These are phyloP conservation scores for Rhodotorula kratochvilovae DNA, from an alignment of 768 basidiomycete species.

Conservation along the genomic window DNA sequence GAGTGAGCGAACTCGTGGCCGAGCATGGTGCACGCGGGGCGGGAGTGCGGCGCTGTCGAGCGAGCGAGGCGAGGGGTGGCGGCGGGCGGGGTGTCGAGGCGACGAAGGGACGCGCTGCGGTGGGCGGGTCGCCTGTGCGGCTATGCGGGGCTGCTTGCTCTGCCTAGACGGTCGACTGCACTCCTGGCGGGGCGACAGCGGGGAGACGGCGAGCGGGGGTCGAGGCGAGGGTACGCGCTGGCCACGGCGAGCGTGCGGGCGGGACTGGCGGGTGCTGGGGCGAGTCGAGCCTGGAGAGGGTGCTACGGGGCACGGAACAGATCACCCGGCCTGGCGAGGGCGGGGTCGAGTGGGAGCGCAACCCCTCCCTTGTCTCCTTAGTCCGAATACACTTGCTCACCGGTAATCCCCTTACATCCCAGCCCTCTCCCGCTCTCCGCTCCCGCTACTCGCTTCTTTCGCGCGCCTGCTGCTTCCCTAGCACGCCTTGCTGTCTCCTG, in stretches of 20 bases:
- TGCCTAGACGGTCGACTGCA: neutral
- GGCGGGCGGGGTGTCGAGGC: neutral
- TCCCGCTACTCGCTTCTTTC: neutral
- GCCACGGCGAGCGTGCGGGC: neutral
- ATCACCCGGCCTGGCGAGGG: no score
- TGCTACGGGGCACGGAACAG: accelerated
- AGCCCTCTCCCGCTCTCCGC: no score
- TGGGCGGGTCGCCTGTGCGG: neutral
- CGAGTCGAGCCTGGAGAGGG: neutral
- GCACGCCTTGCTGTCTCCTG: no score
- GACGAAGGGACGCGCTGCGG: neutral
- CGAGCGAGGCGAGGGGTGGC: neutral
- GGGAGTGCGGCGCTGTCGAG: no score
- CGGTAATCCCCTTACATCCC: neutral
- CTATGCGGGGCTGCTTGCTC: neutral
- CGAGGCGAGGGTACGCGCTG: neutral
- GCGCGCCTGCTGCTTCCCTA: neutral
- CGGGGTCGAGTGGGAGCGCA: no score
- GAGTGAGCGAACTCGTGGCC: slow-evolving; percentile 39
- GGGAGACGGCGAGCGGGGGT: no score
- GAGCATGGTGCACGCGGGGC: slow-evolving; percentile 17
- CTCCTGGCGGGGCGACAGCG: neutral
- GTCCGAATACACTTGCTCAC: no score
- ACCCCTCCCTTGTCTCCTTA: neutral
- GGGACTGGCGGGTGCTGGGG: neutral